Evolutionary conservation across 2,329 filamentous ascomycete genomes (phyloP), one percentile per base, ranked within the genome.

Genomic region (Chalara sp.): DNA sequence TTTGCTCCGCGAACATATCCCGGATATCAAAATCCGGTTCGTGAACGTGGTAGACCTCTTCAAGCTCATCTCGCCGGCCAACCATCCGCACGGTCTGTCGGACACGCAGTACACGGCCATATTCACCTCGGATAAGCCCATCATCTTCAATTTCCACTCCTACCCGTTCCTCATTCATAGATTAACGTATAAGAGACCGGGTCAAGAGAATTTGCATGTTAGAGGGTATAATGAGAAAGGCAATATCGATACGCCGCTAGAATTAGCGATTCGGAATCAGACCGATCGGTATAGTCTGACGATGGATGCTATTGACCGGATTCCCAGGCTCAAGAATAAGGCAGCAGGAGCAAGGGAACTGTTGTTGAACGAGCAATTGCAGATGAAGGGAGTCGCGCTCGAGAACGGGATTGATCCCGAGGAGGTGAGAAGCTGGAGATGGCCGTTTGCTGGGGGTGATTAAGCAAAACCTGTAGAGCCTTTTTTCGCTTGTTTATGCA

Each of bases 91-190:
- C 68, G 87, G 86, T 40, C 74, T 90, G 51, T 76, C 73, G 0
- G 81, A 87, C 58, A 56, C 60, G 13, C 83, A 89, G 63, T 91
- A 83, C 79, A 68, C 68, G 11, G 73, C 83, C 39, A 70, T 89
- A 57, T 91, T 91, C 74, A 90, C 86, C 1, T 73, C 76, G 12
- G 73, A 89, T 70, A 83, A 76, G 57, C 87, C 86, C 28, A 73
- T 89, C 64, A 81, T 90, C 63, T 90, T 91, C 75, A 90, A 89
- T 72, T 91, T 90, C 79, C 87, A 91, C 72, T 85, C 81, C 32
- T 90, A 91, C 70, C 86, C 87, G 6, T 90, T 84, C 84, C 74
- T 91, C 61, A 79, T 91, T 47, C 86, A 90, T 70, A 77, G 86
- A 47, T 69, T 91, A 58, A 86, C 85, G 1, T 90, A 89, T 71